Percentiles rank a stretch among this genome's conserved stretches.
Conservation (phyloP, 805 yeast genomes). For the Candida andamanensis region DNA sequence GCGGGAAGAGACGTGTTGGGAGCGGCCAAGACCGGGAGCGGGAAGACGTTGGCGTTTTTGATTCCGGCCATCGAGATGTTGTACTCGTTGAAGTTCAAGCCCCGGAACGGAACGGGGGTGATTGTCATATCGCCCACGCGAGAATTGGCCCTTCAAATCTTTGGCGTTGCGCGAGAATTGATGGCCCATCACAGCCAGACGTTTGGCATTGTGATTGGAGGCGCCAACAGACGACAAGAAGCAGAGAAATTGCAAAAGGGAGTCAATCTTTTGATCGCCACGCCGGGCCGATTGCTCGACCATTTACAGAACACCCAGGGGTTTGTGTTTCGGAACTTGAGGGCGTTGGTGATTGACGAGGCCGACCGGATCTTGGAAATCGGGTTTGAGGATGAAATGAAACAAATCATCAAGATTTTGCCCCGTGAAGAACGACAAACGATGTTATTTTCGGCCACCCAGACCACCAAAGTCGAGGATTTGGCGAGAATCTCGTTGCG, state of each 20-base stretch:
- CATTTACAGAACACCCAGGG: slow-evolving; percentile 95
- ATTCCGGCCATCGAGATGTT: slow-evolving; percentile 93
- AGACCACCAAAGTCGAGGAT: slow-evolving; percentile 97
- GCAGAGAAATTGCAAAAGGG: slow-evolving; percentile 93
- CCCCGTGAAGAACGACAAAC: slow-evolving; percentile 93
- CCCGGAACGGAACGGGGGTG: slow-evolving; percentile 97
- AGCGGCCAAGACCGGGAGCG: slow-evolving; percentile 99
- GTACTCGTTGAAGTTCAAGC: slow-evolving; percentile 87
- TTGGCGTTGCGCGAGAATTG: slow-evolving; percentile 94
- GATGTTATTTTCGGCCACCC: slow-evolving; percentile 98
- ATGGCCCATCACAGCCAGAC: slow-evolving; percentile 91
- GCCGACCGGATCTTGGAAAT: slow-evolving; percentile 97
- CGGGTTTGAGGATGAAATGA: slow-evolving; percentile 99
- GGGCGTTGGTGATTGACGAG: slow-evolving; percentile 92
- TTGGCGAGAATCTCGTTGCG: slow-evolving; percentile 93
- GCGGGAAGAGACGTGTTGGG: slow-evolving; percentile 98
- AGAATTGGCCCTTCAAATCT: slow-evolving; percentile 94
- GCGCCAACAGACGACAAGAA: slow-evolving; percentile 96
- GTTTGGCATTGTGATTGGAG: slow-evolving; percentile 95
- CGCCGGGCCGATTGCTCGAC: slow-evolving; percentile 96
- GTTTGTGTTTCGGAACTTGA: slow-evolving; percentile 88
- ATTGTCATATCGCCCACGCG: slow-evolving; percentile 95
- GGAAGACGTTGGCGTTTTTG: slow-evolving; percentile 93
- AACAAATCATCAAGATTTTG: slow-evolving; percentile 86
- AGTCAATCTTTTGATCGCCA: slow-evolving; percentile 89